Conservation (phyloP, 257 asterid species). For the Solanum tacnaense region DNA sequence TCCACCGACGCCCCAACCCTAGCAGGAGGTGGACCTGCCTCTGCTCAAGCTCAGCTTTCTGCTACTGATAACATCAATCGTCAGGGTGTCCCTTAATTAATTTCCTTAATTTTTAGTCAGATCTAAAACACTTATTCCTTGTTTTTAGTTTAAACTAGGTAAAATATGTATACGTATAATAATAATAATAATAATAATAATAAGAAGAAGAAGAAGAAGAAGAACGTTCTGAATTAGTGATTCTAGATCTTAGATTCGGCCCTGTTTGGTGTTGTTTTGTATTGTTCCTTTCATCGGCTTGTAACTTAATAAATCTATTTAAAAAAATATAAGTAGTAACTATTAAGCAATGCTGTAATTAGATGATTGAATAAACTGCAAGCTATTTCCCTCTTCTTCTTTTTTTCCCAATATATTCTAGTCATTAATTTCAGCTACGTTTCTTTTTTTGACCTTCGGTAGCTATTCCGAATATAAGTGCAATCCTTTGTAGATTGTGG, state of each 20-base stretch:
- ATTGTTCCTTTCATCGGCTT: background rate
- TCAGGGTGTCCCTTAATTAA: conserved; percentile 10
- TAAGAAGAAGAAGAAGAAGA: no score
- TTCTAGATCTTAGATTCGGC: background rate
- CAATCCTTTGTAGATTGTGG: background rate
- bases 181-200: no score
- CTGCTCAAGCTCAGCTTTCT: conserved; percentile 22
- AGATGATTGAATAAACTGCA: background rate
- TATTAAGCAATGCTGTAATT: background rate
- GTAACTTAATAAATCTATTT: background rate
- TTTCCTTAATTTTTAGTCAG: background rate
- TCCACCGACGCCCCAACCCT: conserved; percentile 89
- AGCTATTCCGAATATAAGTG: background rate
- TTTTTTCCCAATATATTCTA: background rate
- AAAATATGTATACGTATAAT: no score
- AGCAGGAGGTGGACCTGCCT: conserved; percentile 13
- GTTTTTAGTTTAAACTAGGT: background rate
- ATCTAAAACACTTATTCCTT: background rate
- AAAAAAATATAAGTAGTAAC: no score
- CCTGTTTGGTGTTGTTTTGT: background rate
- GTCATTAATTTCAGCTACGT: background rate
- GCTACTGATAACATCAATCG: conserved; percentile 25
- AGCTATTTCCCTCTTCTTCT: background rate
- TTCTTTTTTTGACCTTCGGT: background rate
- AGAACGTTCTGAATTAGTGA: background rate